Evolutionary conservation across 768 basidiomycete species (phyloP), one percentile per base, ranked within the genome.

Genomic region (Mycena maculata): DNA sequence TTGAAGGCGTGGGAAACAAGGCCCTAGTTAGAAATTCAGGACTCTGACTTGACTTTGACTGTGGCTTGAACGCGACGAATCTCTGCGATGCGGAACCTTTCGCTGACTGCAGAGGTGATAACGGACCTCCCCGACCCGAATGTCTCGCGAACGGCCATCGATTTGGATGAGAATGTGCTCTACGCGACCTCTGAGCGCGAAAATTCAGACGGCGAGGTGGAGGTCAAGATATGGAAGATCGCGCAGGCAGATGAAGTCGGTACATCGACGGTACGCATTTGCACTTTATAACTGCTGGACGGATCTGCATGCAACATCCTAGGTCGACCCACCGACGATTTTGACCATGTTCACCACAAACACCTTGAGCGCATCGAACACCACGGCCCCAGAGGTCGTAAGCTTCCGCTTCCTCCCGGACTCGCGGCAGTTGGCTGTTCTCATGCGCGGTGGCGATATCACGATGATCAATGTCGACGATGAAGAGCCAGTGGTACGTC

Each of bases 381-480:
- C 68, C 13, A 36, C 33, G 33, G 8, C 33, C 8, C 13, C 33
- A 36, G 85, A 92, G 74, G 82, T 92, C 15, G 77, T 93, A 16
- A 87, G 87, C 28, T 81, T 96, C 60, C 85, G 86, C 57, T 87
- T 94, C 52, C 80, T 95, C 28, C 83, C 91, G 5, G 96, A 98
- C 69, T 84, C 84, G n/a, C 83, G 88, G 52, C 82, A 84, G 2
- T 79, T 98, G 12, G 88, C 85, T 6, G 76, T 90, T 11, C 85
- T 97, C 16, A 88, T 90, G 70, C 84, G 88, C 9, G 86, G 88
- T 10, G 97, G 97, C 55, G 96, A 98, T 73, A 95, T 99, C 61
- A 88, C 88, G 11, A 88, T 89, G 42, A 76, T 92, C 49, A 79
- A 85, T 16, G 71, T 93, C 49, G 83, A 88, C 59, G 83, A 88